A percentile compares a stretch with the other conserved stretches of the same genome.
Conservation (phyloP, 495 filamentous ascomycete species). For the Neurospora sp. region DNA sequence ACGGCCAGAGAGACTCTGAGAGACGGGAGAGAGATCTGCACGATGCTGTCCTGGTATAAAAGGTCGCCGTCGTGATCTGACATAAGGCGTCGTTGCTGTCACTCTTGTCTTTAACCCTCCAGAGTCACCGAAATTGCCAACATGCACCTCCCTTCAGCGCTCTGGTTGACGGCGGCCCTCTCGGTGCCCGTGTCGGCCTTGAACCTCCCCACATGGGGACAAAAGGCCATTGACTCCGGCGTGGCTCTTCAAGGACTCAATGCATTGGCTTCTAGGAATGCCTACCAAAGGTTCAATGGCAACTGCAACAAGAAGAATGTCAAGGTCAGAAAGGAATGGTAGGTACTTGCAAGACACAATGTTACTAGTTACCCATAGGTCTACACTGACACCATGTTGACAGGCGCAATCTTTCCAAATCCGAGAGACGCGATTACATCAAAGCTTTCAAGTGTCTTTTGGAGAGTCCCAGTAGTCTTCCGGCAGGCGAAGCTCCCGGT, state of each 20-base stretch:
- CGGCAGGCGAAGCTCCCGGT: conserved; percentile 18
- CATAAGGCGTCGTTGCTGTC: neutral
- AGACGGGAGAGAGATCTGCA: neutral
- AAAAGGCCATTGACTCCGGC: conserved; percentile 15
- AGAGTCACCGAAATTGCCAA: neutral
- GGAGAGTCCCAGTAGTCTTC: conserved; percentile 35
- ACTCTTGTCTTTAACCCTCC: neutral
- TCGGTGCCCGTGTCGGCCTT: conserved; percentile 1
- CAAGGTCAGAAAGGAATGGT: conserved; percentile 22
- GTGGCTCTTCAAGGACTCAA: conserved; percentile 16
- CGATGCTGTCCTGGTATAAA: neutral
- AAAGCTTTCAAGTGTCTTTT: conserved; percentile 57
- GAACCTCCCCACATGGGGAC: conserved; percentile 9
- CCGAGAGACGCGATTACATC: conserved; percentile 49
- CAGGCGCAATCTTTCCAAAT: conserved; percentile 37
- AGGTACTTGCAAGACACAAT: neutral
- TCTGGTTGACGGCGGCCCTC: conserved; percentile 5
- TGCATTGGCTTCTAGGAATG: conserved; percentile 9
- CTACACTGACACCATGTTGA: neutral
- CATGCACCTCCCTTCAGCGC: neutral
- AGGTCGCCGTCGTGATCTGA: neutral
- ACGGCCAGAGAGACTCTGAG: neutral
- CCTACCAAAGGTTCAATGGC: conserved; percentile 4
- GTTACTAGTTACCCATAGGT: no score
- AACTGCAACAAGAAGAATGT: conserved; percentile 14